Evolutionary conservation across 768 basidiomycete species (phyloP), one percentile per base, ranked within the genome.

Genomic region (Obba rivulosa): DNA sequence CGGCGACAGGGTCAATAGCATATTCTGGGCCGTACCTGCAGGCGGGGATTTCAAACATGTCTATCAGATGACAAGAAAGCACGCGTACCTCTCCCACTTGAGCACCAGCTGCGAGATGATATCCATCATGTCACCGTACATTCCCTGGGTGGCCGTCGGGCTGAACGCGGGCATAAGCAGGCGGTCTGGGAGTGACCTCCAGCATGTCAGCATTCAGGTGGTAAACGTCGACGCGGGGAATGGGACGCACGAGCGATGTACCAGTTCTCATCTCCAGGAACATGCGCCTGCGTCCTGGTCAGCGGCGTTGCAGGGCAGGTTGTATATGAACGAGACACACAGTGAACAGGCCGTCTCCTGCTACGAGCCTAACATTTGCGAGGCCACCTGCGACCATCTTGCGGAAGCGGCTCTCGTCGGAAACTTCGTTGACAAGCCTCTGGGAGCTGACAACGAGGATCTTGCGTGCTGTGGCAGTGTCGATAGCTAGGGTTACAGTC

Each of bases 81-180:
- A 20, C 10, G 41, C 51, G 50, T 37, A 71, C 70, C 72, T 52
- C 51, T 71, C 67, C 69, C 73, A 75, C 53, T 75, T 74, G 23
- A 71, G 50, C 4, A 73, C 54, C 25, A 77, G 65, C 56, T 76
- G 75, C 16, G 62, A 59, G 10, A 62, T 61, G 20, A 76, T 69
- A 49, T 77, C 76, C 11, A 66, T 61, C 75, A 76, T 76, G 44
- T 70, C 71, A 22, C 69, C 68, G 48, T 74, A 70, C 71, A 78
- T 76, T 46, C 61, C 62, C 34, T 63, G 64, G 22, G 77, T 66
- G 4, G 64, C 58, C 7, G 62, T 55, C 1, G 73, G 65, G 2
- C 71, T 72, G 55, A 77, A 71, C 2, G 66, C 64, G n/a, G 71
- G 71, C 59, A 68, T 65, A 22, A 73, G 60, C 42, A 72, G 60